Percentiles rank a stretch among this genome's conserved stretches.
These are phyloP conservation scores for Lactarius tabidus DNA, from an alignment of 768 basidiomycete genomes.

Conservation along the genomic window DNA sequence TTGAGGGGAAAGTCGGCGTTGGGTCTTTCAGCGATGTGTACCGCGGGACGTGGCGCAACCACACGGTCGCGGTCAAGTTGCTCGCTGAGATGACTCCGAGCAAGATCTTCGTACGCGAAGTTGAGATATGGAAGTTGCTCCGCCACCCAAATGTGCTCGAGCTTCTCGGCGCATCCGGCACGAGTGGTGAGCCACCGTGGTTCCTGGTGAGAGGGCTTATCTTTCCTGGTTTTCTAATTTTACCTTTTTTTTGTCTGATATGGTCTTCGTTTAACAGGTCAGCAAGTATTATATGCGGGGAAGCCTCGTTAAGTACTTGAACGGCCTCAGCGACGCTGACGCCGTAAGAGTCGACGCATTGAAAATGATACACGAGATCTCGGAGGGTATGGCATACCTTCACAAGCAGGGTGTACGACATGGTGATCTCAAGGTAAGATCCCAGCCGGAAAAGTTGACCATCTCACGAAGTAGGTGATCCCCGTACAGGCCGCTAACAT, in stretches of 20 bases:
- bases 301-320: conserved; percentile 57
- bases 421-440: conserved; percentile 71
- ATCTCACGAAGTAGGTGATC: background rate
- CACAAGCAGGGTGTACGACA: conserved; percentile 70
- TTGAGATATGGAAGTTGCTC: conserved; percentile 67
- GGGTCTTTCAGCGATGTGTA: conserved; percentile 80
- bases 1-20: conserved; percentile 63
- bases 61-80: too few species aligned
- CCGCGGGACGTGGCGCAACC: too few species aligned
- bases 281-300: conserved; percentile 68
- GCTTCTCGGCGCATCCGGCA: conserved; percentile 74
- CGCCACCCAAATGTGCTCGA: conserved; percentile 66
- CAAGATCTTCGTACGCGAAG: conserved; percentile 63
- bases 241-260: too few species aligned
- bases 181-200: conserved; percentile 66
- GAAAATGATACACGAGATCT: conserved; percentile 66
- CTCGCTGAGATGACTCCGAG: too few species aligned
- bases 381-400: too few species aligned
- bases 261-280: conserved; percentile 38
- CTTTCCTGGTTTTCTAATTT: conserved; percentile 26
- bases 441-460: background rate
- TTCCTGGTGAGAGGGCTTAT: conserved; percentile 42
- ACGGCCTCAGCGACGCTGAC: conserved; percentile 28
- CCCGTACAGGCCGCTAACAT: conserved; percentile 64
- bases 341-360: conserved; percentile 44